Percentiles rank a stretch among this genome's conserved stretches.
These are phyloP conservation scores for Hygrocybe coccinea DNA, from an alignment of 768 basidiomycete species.

Conservation along the genomic window DNA sequence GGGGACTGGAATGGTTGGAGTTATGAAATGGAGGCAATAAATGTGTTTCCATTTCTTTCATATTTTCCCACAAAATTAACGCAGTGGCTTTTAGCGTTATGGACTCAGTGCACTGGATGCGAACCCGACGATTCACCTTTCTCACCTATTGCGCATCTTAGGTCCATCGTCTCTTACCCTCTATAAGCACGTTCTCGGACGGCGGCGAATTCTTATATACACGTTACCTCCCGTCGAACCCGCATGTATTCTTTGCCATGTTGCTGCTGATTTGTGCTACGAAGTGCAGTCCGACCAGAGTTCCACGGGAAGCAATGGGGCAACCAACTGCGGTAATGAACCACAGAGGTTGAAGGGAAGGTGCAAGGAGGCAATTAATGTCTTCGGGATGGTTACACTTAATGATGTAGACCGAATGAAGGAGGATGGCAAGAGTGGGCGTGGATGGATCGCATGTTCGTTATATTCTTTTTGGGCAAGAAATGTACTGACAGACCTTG, in stretches of 20 bases:
- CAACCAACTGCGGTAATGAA: constrained; percentile 12
- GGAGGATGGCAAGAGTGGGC: constrained; percentile 50
- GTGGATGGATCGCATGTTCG: constrained; percentile 81
- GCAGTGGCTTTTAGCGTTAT: constrained; percentile 13
- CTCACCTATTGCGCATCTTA: constrained; percentile 69
- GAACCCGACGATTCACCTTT: constrained; percentile 65
- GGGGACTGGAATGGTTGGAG: constrained; percentile 68
- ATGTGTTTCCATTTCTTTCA: constrained; percentile 14
- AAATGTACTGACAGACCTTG: background rate
- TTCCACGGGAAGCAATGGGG: constrained; percentile 18
- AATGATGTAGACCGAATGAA: constrained; percentile 63
- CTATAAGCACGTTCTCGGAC: constrained; percentile 73
- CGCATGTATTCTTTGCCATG: constrained; percentile 71
- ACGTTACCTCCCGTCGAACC: constrained; percentile 76
- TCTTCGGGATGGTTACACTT: constrained; percentile 77
- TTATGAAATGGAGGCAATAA: constrained; percentile 55
- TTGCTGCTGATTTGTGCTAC: constrained; percentile 52
- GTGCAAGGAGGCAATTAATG: constrained; percentile 52
- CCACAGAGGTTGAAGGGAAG: constrained; percentile 31
- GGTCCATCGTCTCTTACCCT: constrained; percentile 75
- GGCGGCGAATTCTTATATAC: constrained; percentile 73
- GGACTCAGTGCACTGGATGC: constrained; percentile 26
- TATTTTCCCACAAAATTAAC: constrained; percentile 1
- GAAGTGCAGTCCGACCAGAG: constrained; percentile 37
- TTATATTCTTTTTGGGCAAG: constrained; percentile 9